Conservation (phyloP, 805 yeast genomes). For the Kodamaea neixiangensis region DNA sequence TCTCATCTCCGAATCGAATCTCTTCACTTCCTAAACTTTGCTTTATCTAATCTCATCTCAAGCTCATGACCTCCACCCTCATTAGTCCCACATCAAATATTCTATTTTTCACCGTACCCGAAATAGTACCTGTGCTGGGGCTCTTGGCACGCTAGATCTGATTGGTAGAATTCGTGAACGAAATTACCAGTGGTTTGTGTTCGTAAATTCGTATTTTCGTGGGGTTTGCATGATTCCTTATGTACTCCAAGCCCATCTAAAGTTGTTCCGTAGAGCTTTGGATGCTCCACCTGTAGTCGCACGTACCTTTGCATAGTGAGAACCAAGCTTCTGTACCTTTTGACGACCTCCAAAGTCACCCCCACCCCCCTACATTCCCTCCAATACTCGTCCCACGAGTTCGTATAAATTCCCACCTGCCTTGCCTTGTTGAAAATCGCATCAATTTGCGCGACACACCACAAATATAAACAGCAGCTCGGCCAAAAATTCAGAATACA, state of each 20-base stretch:
- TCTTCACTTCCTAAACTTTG: too few relatives aligned
- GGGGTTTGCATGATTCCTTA: not conserved
- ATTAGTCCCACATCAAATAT: not conserved
- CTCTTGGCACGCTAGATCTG: not conserved
- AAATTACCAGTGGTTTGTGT: not conserved
- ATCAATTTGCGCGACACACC: not conserved
- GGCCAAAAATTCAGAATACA: not conserved
- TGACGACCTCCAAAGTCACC: not conserved
- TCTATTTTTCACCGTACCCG: not conserved
- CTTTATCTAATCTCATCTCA: too few relatives aligned
- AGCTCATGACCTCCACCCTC: too few relatives aligned
- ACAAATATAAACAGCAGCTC: not conserved
- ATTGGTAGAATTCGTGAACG: not conserved
- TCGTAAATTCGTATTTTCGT: not conserved
- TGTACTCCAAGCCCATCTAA: not conserved
- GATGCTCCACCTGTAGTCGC: not conserved
- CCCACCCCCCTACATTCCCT: not conserved
- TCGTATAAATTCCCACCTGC: not conserved
- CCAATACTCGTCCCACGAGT: not conserved
- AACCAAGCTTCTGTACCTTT: too few relatives aligned
- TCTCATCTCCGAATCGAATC: too few relatives aligned
- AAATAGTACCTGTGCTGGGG: not conserved
- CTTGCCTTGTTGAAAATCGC: not conserved
- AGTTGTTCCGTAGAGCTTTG: too few relatives aligned
- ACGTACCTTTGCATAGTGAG: too few relatives aligned